phyloP scores from a whole-genome alignment of 306 rosid genomes.

The Acacia crassicarpa region DNA sequence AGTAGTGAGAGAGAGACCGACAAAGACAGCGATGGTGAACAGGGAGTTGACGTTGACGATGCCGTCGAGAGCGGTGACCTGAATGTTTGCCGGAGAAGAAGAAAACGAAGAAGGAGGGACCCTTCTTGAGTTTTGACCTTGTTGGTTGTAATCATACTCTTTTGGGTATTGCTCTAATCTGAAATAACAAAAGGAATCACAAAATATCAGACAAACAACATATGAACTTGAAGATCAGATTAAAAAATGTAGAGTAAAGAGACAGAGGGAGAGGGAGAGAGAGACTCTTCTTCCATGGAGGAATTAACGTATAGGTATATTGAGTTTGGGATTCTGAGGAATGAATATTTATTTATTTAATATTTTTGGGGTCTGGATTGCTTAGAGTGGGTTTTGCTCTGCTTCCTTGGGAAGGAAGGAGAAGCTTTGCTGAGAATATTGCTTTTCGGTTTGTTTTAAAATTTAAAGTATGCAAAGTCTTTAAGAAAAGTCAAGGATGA shows the following conservation, averaged over 20 bases:
- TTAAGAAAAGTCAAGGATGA: not conserved
- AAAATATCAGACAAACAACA: not conserved
- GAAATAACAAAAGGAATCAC: not conserved
- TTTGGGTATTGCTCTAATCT: constrained; percentile 65
- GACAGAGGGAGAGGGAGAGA: not conserved
- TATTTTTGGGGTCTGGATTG: not conserved
- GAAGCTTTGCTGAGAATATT: not conserved
- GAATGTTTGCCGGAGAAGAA: constrained; percentile 70
- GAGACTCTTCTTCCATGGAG: constrained; percentile 39
- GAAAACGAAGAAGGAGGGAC: constrained; percentile 22
- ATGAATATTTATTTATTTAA: not conserved
- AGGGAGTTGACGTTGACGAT: constrained; percentile 88
- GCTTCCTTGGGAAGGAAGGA: not conserved
- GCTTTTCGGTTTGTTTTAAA: not conserved
- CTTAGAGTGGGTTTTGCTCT: not conserved
- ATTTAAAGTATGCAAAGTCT: not conserved
- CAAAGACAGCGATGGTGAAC: constrained; percentile 92
- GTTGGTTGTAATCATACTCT: constrained; percentile 19
- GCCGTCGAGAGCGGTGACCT: constrained; percentile 88
- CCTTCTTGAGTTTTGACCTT: constrained; percentile 10
- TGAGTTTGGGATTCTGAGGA: not conserved
- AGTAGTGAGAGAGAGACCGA: constrained; percentile 80
- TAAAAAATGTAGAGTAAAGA: not conserved
- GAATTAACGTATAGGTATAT: not conserved
- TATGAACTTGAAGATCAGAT: not conserved